Percentiles rank a stretch among this genome's conserved stretches.
These are phyloP conservation scores for Penicillium griseofulvum DNA, from an alignment of 2,329 filamentous ascomycete species.

Conservation along the genomic window DNA sequence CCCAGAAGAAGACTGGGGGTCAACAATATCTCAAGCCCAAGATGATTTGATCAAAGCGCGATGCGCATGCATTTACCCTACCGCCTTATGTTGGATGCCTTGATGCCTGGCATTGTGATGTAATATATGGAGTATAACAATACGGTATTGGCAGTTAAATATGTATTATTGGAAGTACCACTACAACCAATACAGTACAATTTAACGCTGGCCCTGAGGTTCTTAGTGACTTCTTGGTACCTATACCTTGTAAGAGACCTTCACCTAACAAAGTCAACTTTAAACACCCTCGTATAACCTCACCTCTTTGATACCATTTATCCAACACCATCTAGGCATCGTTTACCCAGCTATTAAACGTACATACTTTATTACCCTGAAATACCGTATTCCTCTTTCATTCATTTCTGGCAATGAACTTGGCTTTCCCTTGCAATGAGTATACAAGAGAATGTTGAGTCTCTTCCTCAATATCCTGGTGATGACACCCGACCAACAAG, in stretches of 20 bases:
- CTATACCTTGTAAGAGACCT: not conserved
- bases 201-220: not conserved
- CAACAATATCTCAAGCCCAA: conserved; percentile 8
- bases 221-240: not conserved
- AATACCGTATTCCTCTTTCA: not conserved
- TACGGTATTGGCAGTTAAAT: not conserved
- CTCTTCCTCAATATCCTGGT: conserved; percentile 63
- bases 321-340: not conserved
- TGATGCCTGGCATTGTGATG: conserved; percentile 17
- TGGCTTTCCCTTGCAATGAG: conserved; percentile 1
- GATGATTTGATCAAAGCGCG: conserved; percentile 19
- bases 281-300: conserved; percentile 16
- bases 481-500: conserved; percentile 90
- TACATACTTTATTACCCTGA: not conserved
- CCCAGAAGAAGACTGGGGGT: conserved; percentile 1
- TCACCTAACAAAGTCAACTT: not conserved
- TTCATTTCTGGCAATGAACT: not conserved
- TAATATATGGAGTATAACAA: not conserved
- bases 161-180: not conserved
- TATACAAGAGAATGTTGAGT: conserved; percentile 22
- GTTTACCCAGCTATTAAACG: not conserved
- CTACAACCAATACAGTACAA: not conserved
- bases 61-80: conserved; percentile 16
- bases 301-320: conserved; percentile 8
- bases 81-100: conserved; percentile 4